Conservation (phyloP, 2,329 filamentous ascomycete species). For the Colletotrichum theobromicola region DNA sequence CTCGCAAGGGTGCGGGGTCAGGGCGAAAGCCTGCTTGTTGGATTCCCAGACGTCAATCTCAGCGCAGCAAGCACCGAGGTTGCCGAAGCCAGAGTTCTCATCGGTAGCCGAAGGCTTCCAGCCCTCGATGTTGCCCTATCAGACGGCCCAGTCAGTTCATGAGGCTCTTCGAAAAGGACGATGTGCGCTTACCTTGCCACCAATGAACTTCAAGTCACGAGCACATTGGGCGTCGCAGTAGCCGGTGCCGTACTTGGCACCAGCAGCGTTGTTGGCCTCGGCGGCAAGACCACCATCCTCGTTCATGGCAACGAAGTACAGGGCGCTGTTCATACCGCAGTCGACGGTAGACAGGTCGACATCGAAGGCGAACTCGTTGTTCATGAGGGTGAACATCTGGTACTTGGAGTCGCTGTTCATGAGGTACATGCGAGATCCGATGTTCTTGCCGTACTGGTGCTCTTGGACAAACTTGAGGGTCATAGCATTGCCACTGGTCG, state of each 20-base stretch:
- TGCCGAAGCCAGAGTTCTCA: slow-evolving; percentile 25
- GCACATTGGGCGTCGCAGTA: slow-evolving; percentile 56
- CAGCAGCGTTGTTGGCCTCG: slow-evolving; percentile 48
- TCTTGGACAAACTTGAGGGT: slow-evolving; percentile 55
- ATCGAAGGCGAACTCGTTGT: slow-evolving; percentile 68
- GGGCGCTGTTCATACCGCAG: slow-evolving; percentile 67
- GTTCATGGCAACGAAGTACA: slow-evolving; percentile 51
- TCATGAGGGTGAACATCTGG: slow-evolving; percentile 60
- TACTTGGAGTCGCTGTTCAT: slow-evolving; percentile 59
- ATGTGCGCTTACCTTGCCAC: slow-evolving; percentile 35
- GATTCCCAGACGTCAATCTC: slow-evolving; percentile 32
- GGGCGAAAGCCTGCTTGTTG: slow-evolving; percentile 27
- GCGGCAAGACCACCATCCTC: slow-evolving; percentile 53
- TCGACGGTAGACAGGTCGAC: slow-evolving; percentile 66
- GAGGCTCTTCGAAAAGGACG: fast-evolving
- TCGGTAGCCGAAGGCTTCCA: slow-evolving; percentile 26
- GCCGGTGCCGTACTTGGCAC: slow-evolving; percentile 61
- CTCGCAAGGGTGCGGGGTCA: slow-evolving; percentile 28
- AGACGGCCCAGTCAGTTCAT: background rate
- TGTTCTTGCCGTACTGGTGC: slow-evolving; percentile 37
- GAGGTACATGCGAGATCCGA: slow-evolving; percentile 57
- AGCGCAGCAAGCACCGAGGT: slow-evolving; percentile 27
- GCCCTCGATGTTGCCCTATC: slow-evolving; percentile 27
- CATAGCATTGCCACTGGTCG: slow-evolving; percentile 46
- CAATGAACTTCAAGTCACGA: slow-evolving; percentile 54